Evolutionary conservation across 2,329 filamentous ascomycete species (phyloP).

Genomic region (Aspergillus thermomutatus): DNA sequence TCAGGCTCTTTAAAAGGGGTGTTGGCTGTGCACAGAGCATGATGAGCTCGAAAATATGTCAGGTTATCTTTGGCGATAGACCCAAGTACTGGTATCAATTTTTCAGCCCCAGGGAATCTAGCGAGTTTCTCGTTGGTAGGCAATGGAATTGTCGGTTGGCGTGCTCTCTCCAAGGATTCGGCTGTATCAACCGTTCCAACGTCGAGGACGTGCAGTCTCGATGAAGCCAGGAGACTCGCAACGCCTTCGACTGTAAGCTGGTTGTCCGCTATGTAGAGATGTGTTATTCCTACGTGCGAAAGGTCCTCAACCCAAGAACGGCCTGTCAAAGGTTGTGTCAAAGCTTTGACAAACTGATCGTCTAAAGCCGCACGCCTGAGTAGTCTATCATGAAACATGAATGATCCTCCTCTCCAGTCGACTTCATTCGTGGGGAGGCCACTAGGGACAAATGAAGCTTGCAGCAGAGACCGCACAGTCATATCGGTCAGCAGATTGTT

Average conservation of each 20-base stretch:
- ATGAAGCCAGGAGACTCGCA: constrained; percentile 51
- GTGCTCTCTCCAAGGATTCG: constrained; percentile 21
- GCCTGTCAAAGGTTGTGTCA: constrained; percentile 50
- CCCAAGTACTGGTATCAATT: constrained; percentile 51
- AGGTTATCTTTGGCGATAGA: constrained; percentile 46
- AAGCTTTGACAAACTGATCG: constrained; percentile 47
- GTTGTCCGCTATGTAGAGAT: constrained; percentile 58
- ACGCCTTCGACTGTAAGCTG: constrained; percentile 54
- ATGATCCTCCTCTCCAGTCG: constrained; percentile 3
- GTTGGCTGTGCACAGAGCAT: constrained; percentile 52
- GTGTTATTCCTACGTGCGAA: constrained; percentile 55
- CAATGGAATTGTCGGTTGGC: constrained; percentile 2
- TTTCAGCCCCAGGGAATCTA: constrained; percentile 51
- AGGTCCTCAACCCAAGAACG: constrained; percentile 56
- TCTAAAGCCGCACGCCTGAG: constrained; percentile 38
- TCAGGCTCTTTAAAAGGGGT: constrained; percentile 29
- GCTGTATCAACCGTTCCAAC: constrained; percentile 47
- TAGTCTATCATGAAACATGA: constrained; percentile 8
- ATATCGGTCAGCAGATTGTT: constrained; percentile 57
- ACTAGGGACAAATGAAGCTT: constrained; percentile 46
- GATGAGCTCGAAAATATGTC: constrained; percentile 55
- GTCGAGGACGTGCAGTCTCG: constrained; percentile 54
- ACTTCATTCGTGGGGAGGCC: constrained; percentile 1
- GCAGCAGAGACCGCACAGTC: constrained; percentile 50
- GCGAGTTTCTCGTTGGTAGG: constrained; percentile 9